Evolutionary conservation across 108 stramenopile genomes (phyloP).

Genomic region (Chaetoceros muelleri): DNA sequence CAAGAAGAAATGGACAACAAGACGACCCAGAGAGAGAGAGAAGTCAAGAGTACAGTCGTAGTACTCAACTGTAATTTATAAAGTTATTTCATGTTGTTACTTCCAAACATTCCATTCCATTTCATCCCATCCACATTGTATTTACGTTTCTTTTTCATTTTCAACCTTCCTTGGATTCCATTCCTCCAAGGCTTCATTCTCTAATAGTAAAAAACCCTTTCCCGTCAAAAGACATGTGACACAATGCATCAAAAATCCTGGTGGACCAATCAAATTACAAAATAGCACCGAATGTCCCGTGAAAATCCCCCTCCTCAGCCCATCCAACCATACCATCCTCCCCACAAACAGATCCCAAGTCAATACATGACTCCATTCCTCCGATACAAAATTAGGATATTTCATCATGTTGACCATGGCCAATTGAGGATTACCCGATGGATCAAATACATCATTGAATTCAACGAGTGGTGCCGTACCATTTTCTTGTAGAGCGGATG

Average conservation of each 20-base stretch:
- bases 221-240: conserved; percentile 56
- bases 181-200: conserved; percentile 25
- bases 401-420: conserved; percentile 82
- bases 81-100: too few species aligned
- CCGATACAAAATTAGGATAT: conserved; percentile 82
- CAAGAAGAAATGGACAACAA: too few species aligned
- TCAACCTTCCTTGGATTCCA: too few species aligned
- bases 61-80: too few species aligned
- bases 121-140: too few species aligned
- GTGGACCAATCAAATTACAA: conserved; percentile 84
- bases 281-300: conserved; percentile 74
- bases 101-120: too few species aligned
- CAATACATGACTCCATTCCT: conserved; percentile 85
- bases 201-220: conserved; percentile 40
- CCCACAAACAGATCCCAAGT: conserved; percentile 91
- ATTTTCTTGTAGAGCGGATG: conserved; percentile 46
- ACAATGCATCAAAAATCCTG: conserved; percentile 75
- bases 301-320: conserved; percentile 63
- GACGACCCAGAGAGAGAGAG: too few species aligned
- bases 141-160: too few species aligned
- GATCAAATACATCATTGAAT: conserved; percentile 84
- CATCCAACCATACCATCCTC: conserved; percentile 84
- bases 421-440: conserved; percentile 59
- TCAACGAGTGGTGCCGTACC: conserved; percentile 72
- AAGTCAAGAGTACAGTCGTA: too few species aligned